Conservation (phyloP, 192 early-diverging fungal genomes). For the Pilaira anomala region DNA sequence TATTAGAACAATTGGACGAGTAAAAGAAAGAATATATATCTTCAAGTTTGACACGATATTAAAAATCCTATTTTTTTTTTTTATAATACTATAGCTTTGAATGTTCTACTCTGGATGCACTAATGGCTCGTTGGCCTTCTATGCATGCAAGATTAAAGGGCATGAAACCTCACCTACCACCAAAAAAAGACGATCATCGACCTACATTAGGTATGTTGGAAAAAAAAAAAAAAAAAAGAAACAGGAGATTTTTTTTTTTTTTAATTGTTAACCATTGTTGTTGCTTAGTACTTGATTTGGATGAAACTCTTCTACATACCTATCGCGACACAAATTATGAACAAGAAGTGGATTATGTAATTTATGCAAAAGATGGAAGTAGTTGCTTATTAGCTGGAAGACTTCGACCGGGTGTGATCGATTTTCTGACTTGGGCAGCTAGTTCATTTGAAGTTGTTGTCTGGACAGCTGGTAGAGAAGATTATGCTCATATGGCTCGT, state of each 20-base stretch:
- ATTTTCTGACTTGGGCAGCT: constrained; percentile 35
- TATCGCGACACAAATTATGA: constrained; percentile 23
- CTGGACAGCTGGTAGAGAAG: constrained; percentile 37
- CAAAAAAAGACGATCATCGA: constrained; percentile 32
- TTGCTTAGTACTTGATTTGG: constrained; percentile 38
- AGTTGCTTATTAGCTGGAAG: constrained; percentile 30
- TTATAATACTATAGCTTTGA: constrained; percentile 21
- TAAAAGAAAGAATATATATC: constrained; percentile 7
- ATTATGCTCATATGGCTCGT: constrained; percentile 30
- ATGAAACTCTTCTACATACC: constrained; percentile 39
- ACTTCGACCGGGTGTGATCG: constrained; percentile 30
- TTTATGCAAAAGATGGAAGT: constrained; percentile 27
- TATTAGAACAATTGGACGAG: constrained; percentile 39
- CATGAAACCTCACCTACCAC: constrained; percentile 33
- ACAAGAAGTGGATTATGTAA: constrained; percentile 28
- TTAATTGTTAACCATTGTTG: neutral
- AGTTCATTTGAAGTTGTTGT: constrained; percentile 37
- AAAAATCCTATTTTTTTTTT: neutral
- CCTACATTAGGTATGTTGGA: constrained; percentile 39
- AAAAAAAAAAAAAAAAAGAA: neutral
- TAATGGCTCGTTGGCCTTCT: constrained; percentile 39
- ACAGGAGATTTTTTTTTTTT: neutral
- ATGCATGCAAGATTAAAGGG: constrained; percentile 32
- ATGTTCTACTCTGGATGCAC: constrained; percentile 31
- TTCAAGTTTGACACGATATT: neutral